Evolutionary conservation across 2,329 filamentous ascomycete species (phyloP).

Genomic region (Salinomyces thailandicus): DNA sequence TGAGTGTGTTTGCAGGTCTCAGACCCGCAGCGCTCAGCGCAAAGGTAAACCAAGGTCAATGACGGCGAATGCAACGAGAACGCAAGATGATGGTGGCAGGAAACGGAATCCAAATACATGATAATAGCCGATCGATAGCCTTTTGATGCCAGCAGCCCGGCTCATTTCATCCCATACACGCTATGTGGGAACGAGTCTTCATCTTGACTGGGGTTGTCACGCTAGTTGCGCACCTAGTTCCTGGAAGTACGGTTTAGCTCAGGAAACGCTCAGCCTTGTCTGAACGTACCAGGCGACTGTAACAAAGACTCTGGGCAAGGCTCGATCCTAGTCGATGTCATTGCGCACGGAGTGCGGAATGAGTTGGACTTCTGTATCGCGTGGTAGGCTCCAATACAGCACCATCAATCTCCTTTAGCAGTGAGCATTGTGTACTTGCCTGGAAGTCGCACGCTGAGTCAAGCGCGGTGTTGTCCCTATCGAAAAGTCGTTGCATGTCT

Average conservation of each 20-base stretch:
- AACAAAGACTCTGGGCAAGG: too few species aligned
- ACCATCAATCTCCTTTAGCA: too few species aligned
- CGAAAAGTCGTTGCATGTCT: too few species aligned
- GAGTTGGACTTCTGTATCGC: too few species aligned
- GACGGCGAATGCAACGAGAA: background rate
- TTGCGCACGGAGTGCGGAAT: too few species aligned
- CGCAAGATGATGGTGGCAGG: background rate
- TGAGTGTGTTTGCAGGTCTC: slow-evolving; percentile 6
- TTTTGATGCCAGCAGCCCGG: background rate
- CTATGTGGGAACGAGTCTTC: slow-evolving; percentile 2
- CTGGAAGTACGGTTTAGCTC: background rate
- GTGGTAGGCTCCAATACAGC: too few species aligned
- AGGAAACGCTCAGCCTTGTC: background rate
- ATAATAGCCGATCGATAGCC: background rate
- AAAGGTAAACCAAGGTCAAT: too few species aligned
- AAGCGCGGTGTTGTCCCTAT: too few species aligned
- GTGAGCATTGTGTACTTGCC: too few species aligned
- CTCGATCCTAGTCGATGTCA: too few species aligned
- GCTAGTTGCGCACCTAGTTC: background rate
- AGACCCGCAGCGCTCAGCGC: slow-evolving; percentile 8
- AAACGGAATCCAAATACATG: background rate
- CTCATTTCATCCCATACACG: slow-evolving; percentile 4
- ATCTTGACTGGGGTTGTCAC: background rate
- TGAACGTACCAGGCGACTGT: too few species aligned
- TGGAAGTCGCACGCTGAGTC: too few species aligned